Percentiles rank a stretch among this genome's conserved stretches.
These are phyloP conservation scores for Flammula alnicola DNA, from an alignment of 1,284 basidiomycete species.

Conservation along the genomic window DNA sequence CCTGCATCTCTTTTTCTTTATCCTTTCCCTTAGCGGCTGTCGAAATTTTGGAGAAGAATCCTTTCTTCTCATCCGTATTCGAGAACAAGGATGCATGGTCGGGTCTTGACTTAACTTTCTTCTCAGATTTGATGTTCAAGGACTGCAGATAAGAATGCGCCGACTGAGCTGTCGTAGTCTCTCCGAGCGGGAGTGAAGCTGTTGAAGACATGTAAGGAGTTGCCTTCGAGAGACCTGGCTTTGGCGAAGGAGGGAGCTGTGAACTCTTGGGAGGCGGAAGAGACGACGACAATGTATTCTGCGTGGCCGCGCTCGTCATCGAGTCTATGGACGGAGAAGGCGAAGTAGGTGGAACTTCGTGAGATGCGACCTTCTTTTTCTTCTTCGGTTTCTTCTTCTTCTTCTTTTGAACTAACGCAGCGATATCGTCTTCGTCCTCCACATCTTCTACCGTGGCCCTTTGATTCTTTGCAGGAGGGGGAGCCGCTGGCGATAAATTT, in stretches of 20 bases:
- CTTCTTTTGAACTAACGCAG: constrained; percentile 57
- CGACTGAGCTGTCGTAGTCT: constrained; percentile 60
- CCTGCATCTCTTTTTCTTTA: constrained; percentile 40
- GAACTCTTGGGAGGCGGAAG: constrained; percentile 15
- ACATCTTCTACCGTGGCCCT: constrained; percentile 68
- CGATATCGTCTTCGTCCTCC: constrained; percentile 62
- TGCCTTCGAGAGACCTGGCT: constrained; percentile 32
- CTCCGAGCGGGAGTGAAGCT: constrained; percentile 48
- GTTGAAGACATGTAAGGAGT: constrained; percentile 41
- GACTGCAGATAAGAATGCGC: constrained; percentile 68
- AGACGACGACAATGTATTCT: constrained; percentile 13
- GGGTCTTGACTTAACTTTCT: constrained; percentile 71
- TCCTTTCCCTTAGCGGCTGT: constrained; percentile 39
- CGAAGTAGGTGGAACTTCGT: constrained; percentile 18
- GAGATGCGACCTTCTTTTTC: constrained; percentile 47
- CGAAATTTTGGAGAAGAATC: constrained; percentile 56
- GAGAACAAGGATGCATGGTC: constrained; percentile 56
- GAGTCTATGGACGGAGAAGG: constrained; percentile 17
- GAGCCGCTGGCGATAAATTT: background rate
- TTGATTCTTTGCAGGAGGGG: constrained; percentile 34
- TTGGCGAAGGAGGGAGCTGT: constrained; percentile 2
- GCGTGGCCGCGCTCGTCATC: background rate
- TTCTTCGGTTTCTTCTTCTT: constrained; percentile 67
- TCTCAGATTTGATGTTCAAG: constrained; percentile 51
- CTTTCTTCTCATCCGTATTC: constrained; percentile 42